These are phyloP conservation scores for Paulownia fortunei DNA, from an alignment of 257 asterid species.

Conservation along the genomic window DNA sequence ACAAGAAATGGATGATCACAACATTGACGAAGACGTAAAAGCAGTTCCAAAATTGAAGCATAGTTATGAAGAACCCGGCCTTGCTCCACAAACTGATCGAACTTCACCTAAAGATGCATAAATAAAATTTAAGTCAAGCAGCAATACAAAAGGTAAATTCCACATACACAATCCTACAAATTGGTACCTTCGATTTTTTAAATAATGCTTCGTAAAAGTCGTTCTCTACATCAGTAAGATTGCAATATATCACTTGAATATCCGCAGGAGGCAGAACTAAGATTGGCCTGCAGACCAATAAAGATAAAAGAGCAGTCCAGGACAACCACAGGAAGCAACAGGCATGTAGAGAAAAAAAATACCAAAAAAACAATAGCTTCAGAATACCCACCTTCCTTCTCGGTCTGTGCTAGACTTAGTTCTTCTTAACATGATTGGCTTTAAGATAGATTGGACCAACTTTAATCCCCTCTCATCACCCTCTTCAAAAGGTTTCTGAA, in stretches of 20 bases:
- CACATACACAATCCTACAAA: slow-evolving; percentile 6
- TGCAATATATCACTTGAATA: slow-evolving; percentile 84
- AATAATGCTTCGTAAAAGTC: slow-evolving; percentile 96
- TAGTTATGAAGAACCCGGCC: slow-evolving; percentile 97
- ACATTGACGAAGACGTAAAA: slow-evolving; percentile 98
- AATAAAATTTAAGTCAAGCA: slow-evolving; percentile 27
- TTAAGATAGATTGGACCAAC: slow-evolving; percentile 83
- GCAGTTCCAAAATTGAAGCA: slow-evolving; percentile 96
- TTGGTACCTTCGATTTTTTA: slow-evolving; percentile 82
- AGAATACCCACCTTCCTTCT: slow-evolving; percentile 76
- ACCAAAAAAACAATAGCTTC: slow-evolving; percentile 15
- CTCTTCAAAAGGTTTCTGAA: slow-evolving; percentile 96
- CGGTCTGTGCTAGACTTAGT: slow-evolving; percentile 89
- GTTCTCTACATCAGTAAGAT: slow-evolving; percentile 79
- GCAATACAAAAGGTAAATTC: slow-evolving; percentile 17
- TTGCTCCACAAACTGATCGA: slow-evolving; percentile 95
- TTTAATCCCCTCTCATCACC: slow-evolving; percentile 93
- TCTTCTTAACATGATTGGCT: slow-evolving; percentile 93
- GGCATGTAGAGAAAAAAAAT: slow-evolving; percentile 9
- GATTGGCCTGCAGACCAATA: slow-evolving; percentile 67
- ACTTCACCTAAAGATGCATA: slow-evolving; percentile 70
- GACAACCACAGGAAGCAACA: slow-evolving; percentile 34
- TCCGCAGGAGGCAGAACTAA: slow-evolving; percentile 95
- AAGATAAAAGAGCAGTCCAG: slow-evolving; percentile 11
- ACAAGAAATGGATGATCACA: slow-evolving; percentile 99